phyloP scores from a whole-genome alignment of 169 alveolate genomes.

The Cryptosporidium ryanae region DNA sequence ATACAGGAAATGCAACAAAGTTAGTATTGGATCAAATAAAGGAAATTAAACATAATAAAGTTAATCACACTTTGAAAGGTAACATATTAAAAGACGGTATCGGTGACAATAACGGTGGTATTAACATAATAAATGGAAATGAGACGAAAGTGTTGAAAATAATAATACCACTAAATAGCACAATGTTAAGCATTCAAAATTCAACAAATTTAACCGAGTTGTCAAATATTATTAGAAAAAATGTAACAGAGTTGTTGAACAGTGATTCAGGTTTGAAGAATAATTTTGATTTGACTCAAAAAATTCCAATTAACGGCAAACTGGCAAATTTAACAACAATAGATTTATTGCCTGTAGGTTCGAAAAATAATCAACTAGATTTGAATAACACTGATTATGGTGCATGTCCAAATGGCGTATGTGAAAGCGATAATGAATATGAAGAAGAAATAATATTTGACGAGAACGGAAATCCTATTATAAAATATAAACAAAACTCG shows the following conservation, averaged over 20 bases:
- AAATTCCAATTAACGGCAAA: slow-evolving; percentile 24
- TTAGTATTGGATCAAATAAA: slow-evolving; percentile 20
- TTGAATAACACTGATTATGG: slow-evolving; percentile 44
- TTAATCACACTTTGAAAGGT: slow-evolving; percentile 28
- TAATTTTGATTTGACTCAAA: slow-evolving; percentile 39
- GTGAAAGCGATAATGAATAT: slow-evolving; percentile 45
- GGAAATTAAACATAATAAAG: slow-evolving; percentile 2
- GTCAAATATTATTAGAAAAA: slow-evolving; percentile 13
- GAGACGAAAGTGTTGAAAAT: slow-evolving; percentile 24
- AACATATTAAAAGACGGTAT: slow-evolving; percentile 19
- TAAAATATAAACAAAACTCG: slow-evolving; percentile 15
- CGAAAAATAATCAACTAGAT: slow-evolving; percentile 12
- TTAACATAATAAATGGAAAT: too few species aligned
- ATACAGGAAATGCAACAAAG: too few species aligned
- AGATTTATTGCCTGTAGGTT: slow-evolving; percentile 56
- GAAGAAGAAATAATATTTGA: slow-evolving; percentile 33
- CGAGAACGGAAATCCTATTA: background rate
- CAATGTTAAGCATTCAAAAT: slow-evolving; percentile 20
- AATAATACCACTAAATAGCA: slow-evolving; percentile 26
- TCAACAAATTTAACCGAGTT: slow-evolving; percentile 9
- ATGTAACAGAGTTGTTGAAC: background rate
- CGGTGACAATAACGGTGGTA: too few species aligned
- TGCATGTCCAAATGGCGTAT: slow-evolving; percentile 71
- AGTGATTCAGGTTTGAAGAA: slow-evolving; percentile 38
- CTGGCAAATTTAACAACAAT: slow-evolving; percentile 46